Evolutionary conservation across 352 stramenopile species (phyloP), one percentile per base, ranked within the genome.

Genomic region (Phytophthora multivora): DNA sequence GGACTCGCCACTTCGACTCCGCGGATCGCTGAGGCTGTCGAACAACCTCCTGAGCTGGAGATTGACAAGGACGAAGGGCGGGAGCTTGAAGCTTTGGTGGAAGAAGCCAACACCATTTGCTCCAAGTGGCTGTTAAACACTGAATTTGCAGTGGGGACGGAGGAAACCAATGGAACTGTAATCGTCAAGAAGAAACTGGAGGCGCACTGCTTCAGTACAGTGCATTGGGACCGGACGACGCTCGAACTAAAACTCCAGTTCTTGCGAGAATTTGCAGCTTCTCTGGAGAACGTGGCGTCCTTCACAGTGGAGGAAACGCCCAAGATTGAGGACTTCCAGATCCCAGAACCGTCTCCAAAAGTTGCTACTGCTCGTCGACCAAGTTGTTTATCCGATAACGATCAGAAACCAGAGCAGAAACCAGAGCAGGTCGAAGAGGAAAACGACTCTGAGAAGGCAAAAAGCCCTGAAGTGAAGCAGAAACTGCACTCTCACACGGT

Each of bases 71-170:
- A 71, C 11, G 55, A 71, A 51, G 50, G 45, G 8, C 63, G 41
- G 13, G 48, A 59, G 6, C 56, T 75, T n/a, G 52, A 69, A 40
- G 51, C 46, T 13, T 21, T 89, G 2, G 67, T 91, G 4, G 55
- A 71, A 1, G 81, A 89, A 66, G 83, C 83, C 0, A 93, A 91
- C 36, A 51, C 53, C 10, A 83, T 93, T 40, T 90, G 75, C 39
- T 52, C 67, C 1, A 77, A 83, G 31, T 88, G 69, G 76, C 48
- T 77, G 3, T 51, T 91, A 13, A 69, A 73, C 31, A 88, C 79
- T 42, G 71, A 77, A 19, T 85, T 87, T 46, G 41, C 64, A 1
- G 46, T 79, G n/a, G 65, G 56, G 35, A 43, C 33, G 2, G 39
- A 50, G 10, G 46, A 33, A 26, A 30, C 16, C 0, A 42, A 64